Base-by-base conservation (phyloP, 2,329 filamentous ascomycete species). In the Teratosphaeriaceae sp. region DNA sequence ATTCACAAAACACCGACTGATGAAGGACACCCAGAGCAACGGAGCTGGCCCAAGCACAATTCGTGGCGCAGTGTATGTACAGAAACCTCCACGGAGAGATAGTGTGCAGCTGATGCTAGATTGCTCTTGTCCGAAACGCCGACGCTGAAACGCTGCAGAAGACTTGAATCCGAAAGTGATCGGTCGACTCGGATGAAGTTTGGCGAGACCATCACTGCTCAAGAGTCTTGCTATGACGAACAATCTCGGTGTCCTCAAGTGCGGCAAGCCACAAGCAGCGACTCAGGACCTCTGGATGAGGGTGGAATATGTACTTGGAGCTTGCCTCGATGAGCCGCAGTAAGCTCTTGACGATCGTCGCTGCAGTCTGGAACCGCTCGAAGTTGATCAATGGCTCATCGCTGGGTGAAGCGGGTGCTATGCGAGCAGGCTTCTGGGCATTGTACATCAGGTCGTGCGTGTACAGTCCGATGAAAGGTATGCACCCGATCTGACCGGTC, bases 201-300 rank as follows among this genome's bases (percentile, higher is more conserved):
- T n/a, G n/a, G n/a, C n/a, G n/a, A n/a, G n/a, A n/a, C n/a, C n/a
- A n/a, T 29, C 23, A 30, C 26, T 29, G 23, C 49, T 64, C 59
- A 39, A 64, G 46, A 20, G 45, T 48, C 43, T 48, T 54, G 41
- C 59, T 59, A 34, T 55, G 47, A 41, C 46, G 43, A 9, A 57
- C 50, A 56, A 92, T 88, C 56, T 89, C 84, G n/a, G 80, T 78
- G 51, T 90, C 85, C 42, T 68, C 77, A 42, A 92, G 62, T 8
- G 85, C 84, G 36, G 84, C 82, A 68, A 92, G 81, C 86, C 87
- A 92, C n/a, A 92, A 72, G 61, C 86, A 92, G 50, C 84, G 75
- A 64, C 87, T 85, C 3, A 85, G 82, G 39, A 88, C 77, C 40
- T 85, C 84, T 48, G 87, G 83, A 27, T 89, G 79, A 1, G 85